Conservation (phyloP, 1,139 yeast genomes). For the Spathaspora sp. region DNA sequence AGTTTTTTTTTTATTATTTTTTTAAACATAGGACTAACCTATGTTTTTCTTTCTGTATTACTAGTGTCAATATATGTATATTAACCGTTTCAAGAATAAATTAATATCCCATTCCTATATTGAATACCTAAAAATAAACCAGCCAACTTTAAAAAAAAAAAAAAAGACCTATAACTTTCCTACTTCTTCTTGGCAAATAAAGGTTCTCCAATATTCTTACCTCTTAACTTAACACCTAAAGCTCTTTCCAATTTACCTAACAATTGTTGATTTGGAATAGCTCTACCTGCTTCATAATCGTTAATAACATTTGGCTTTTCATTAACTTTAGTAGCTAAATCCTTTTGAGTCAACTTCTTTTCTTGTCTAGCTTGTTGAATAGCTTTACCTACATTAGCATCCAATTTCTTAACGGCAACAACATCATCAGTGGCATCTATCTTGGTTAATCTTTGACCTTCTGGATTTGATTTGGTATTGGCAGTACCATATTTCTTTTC, state of each 20-base stretch:
- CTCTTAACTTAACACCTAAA: constrained; percentile 91
- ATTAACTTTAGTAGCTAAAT: constrained; percentile 89
- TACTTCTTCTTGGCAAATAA: constrained; percentile 71
- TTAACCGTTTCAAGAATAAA: neutral
- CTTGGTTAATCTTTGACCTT: constrained; percentile 93
- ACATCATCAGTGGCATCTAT: constrained; percentile 93
- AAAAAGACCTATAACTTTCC: no score
- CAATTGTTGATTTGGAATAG: constrained; percentile 93
- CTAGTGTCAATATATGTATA: constrained; percentile 2
- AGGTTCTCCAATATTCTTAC: constrained; percentile 93
- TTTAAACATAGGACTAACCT: neutral
- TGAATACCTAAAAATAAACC: constrained; percentile 3
- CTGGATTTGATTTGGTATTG: constrained; percentile 67
- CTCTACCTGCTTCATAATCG: constrained; percentile 97
- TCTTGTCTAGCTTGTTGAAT: constrained; percentile 86
- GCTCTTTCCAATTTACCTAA: constrained; percentile 92
- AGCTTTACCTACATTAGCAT: constrained; percentile 80
- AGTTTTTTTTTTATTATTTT: neutral
- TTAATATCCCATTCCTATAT: neutral
- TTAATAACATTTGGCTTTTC: constrained; percentile 95
- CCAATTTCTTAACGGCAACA: constrained; percentile 88
- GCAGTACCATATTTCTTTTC: constrained; percentile 89
- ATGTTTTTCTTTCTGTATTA: neutral
- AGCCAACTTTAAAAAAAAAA: no score
- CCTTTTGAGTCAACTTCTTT: constrained; percentile 89